Percentiles rank a stretch among this genome's conserved stretches.
Conservation (phyloP, 2,329 filamentous ascomycete species). For the Xylariaceae sp. region DNA sequence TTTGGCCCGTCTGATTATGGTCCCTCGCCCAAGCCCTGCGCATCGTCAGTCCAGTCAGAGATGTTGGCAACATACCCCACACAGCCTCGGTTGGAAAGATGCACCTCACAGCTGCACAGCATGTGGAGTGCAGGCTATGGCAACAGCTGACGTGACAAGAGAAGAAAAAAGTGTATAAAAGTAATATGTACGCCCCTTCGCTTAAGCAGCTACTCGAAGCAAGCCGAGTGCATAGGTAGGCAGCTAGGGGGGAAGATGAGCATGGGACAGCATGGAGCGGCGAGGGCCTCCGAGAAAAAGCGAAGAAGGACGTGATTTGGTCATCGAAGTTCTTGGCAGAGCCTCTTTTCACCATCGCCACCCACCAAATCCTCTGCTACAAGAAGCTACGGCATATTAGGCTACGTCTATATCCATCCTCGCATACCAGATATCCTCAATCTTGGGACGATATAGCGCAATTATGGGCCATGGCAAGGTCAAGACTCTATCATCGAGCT, state of each 20-base stretch:
- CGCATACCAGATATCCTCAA: conserved; percentile 11
- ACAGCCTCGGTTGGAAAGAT: conserved; percentile 20
- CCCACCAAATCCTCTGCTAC: conserved; percentile 12
- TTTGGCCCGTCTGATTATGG: conserved; percentile 10
- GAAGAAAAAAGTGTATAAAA: conserved; percentile 25
- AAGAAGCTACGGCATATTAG: conserved; percentile 17
- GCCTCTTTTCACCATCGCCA: too few relatives aligned
- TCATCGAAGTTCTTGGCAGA: conserved; percentile 15
- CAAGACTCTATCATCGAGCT: too few relatives aligned
- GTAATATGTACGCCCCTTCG: conserved; percentile 21
- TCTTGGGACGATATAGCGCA: conserved; percentile 12
- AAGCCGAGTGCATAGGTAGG: conserved; percentile 16
- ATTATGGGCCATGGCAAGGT: conserved; percentile 1
- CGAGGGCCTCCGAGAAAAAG: conserved; percentile 25
- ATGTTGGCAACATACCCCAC: conserved; percentile 25
- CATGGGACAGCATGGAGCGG: conserved; percentile 10
- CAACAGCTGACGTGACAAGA: conserved; percentile 24
- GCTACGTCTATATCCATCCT: conserved; percentile 21
- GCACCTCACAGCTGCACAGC: conserved; percentile 21
- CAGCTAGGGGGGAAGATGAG: too few relatives aligned
- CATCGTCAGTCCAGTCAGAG: conserved; percentile 15
- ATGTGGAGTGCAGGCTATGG: conserved; percentile 25
- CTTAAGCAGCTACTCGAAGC: conserved; percentile 25
- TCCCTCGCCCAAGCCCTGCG: conserved; percentile 19
- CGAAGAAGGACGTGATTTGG: conserved; percentile 15